phyloP scores from a whole-genome alignment of 2,329 filamentous ascomycete species.

The Verticillium albo-atrum region DNA sequence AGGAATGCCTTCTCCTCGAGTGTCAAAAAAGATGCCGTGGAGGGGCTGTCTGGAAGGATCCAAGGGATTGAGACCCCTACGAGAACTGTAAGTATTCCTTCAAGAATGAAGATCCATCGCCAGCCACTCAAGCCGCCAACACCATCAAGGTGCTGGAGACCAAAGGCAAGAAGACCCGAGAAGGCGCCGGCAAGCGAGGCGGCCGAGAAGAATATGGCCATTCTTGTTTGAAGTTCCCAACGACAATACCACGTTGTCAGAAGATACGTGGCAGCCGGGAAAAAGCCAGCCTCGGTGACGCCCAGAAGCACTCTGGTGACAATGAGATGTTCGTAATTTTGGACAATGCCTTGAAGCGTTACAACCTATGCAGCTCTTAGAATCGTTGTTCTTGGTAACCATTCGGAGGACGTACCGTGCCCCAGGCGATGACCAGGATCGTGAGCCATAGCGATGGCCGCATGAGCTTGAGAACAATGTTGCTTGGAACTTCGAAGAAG shows the following conservation, averaged over 20 bases:
- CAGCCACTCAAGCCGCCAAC: conserved; percentile 51
- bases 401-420: conserved; percentile 21
- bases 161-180: conserved; percentile 57
- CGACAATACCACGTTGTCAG: not conserved
- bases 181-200: conserved; percentile 42
- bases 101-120: conserved; percentile 78
- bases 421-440: conserved; percentile 49
- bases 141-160: conserved; percentile 51
- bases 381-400: too few species aligned
- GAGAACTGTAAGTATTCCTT: conserved; percentile 48
- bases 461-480: conserved; percentile 49
- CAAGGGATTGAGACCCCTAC: conserved; percentile 38
- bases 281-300: conserved; percentile 11
- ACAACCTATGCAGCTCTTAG: conserved; percentile 36
- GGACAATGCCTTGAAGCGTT: not conserved
- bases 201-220: not conserved
- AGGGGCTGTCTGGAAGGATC: conserved; percentile 56
- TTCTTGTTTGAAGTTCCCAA: not conserved
- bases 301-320: conserved; percentile 3
- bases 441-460: conserved; percentile 50
- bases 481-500: conserved; percentile 50
- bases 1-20: conserved; percentile 38
- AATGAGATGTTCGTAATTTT: not conserved
- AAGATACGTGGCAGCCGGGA: not conserved
- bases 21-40: conserved; percentile 42